phyloP scores from a whole-genome alignment of 805 yeast species.

The Teunomyces tritomae region DNA sequence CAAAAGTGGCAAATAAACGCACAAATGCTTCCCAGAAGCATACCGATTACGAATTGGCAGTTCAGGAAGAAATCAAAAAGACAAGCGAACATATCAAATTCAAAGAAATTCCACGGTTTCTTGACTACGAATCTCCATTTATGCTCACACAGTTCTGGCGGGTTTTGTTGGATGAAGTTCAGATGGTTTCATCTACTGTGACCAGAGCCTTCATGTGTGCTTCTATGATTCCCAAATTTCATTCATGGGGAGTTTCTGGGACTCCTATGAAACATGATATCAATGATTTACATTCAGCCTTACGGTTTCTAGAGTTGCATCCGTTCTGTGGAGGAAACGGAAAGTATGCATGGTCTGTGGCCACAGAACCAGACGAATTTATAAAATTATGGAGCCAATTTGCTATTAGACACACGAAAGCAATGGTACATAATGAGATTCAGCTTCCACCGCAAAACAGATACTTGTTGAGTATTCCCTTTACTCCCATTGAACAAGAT shows the following conservation, averaged over 20 bases:
- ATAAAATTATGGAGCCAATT: constrained; percentile 49
- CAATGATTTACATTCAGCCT: constrained; percentile 66
- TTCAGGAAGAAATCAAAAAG: constrained; percentile 30
- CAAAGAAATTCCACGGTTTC: constrained; percentile 18
- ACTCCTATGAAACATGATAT: constrained; percentile 76
- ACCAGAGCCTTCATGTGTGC: constrained; percentile 82
- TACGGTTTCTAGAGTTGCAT: constrained; percentile 60
- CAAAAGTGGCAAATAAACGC: constrained; percentile 25
- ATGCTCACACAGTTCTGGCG: constrained; percentile 85
- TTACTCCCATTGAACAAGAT: constrained; percentile 81
- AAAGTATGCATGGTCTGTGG: constrained; percentile 39
- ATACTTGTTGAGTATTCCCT: constrained; percentile 65
- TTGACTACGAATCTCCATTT: constrained; percentile 75
- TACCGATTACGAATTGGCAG: constrained; percentile 32
- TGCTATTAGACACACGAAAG: constrained; percentile 79
- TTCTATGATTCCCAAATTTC: constrained; percentile 73
- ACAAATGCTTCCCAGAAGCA: constrained; percentile 17
- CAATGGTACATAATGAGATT: constrained; percentile 76
- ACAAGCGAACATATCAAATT: constrained; percentile 28
- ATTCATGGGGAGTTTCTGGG: constrained; percentile 97
- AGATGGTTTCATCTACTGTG: constrained; percentile 75
- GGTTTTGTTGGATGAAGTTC: constrained; percentile 90
- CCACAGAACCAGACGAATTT: constrained; percentile 24
- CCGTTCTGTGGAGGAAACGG: constrained; percentile 59
- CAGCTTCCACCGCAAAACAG: constrained; percentile 76